Evolutionary conservation across 2,329 filamentous ascomycete species (phyloP).

Genomic region (Hymenoscyphus infarciens): DNA sequence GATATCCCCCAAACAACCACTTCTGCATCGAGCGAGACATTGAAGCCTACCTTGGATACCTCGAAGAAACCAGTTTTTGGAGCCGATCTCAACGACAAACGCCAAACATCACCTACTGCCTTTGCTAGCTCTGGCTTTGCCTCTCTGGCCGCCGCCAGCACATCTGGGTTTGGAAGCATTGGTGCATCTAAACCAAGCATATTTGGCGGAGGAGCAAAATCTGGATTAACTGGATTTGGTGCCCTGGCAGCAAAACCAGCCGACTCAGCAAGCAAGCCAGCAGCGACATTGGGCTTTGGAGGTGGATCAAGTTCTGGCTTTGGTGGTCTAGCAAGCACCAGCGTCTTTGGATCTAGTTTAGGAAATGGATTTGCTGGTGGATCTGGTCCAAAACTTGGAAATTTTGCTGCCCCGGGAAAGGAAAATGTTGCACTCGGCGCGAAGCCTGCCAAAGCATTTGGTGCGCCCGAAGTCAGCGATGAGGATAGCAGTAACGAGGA

Average conservation of each 20-base stretch:
- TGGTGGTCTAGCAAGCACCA: slow-evolving; percentile 38
- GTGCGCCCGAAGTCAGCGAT: slow-evolving; percentile 67
- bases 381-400: slow-evolving; percentile 49
- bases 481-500: slow-evolving; percentile 44
- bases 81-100: slow-evolving; percentile 29
- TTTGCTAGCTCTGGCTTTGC: slow-evolving; percentile 69
- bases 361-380: slow-evolving; percentile 41
- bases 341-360: slow-evolving; percentile 40
- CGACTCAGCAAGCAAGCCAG: slow-evolving; percentile 27
- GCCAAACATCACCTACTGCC: slow-evolving; percentile 53
- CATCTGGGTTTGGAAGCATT: slow-evolving; percentile 62
- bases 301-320: slow-evolving; percentile 35
- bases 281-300: slow-evolving; percentile 36
- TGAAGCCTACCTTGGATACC: slow-evolving; percentile 18
- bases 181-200: slow-evolving; percentile 46
- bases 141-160: slow-evolving; percentile 56
- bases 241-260: slow-evolving; percentile 35
- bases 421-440: slow-evolving; percentile 45
- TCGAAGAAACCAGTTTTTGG: slow-evolving; percentile 23
- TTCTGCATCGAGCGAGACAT: slow-evolving; percentile 13
- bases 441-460: slow-evolving; percentile 70
- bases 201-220: slow-evolving; percentile 42
- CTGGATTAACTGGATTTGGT: slow-evolving; percentile 45
- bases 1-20: slow-evolving; percentile 7
- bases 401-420: slow-evolving; percentile 65